phyloP scores from a whole-genome alignment of 495 filamentous ascomycete species.

The Cairneyella variabilis region DNA sequence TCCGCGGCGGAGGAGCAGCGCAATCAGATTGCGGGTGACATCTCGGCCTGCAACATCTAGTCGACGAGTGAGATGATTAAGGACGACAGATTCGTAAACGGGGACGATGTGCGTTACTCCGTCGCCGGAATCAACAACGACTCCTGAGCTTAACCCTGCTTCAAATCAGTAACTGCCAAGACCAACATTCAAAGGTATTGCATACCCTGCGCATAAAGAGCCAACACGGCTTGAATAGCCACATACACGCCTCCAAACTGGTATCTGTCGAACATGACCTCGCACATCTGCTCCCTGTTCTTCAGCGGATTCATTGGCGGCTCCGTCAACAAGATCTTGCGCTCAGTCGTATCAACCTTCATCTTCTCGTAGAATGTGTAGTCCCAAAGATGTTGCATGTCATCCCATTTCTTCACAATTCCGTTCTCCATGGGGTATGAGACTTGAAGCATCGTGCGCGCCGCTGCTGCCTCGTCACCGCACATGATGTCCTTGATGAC shows the following conservation, averaged over 20 bases:
- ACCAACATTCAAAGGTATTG: background rate
- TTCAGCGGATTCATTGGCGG: slow-evolving; percentile 95
- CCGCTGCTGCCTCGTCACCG: slow-evolving; percentile 95
- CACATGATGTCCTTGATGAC: slow-evolving; percentile 99
- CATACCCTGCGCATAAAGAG: slow-evolving; percentile 92
- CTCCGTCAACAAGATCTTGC: slow-evolving; percentile 98
- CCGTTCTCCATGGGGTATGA: slow-evolving; percentile 99
- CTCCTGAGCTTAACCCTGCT: slow-evolving; percentile 73
- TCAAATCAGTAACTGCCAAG: slow-evolving; percentile 12
- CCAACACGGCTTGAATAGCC: slow-evolving; percentile 95
- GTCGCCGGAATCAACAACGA: slow-evolving; percentile 96
- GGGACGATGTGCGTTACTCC: slow-evolving; percentile 98
- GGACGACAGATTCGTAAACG: slow-evolving; percentile 93
- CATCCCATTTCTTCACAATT: slow-evolving; percentile 98
- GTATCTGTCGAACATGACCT: slow-evolving; percentile 98
- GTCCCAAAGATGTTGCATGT: slow-evolving; percentile 99
- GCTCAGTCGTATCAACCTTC: slow-evolving; percentile 81
- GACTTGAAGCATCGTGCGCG: slow-evolving; percentile 94
- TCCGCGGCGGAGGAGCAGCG: slow-evolving; percentile 87
- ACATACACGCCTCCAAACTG: slow-evolving; percentile 97
- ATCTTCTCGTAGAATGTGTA: slow-evolving; percentile 98
- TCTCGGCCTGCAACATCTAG: slow-evolving; percentile 96
- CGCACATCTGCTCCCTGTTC: slow-evolving; percentile 95
- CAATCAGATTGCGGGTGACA: slow-evolving; percentile 95
- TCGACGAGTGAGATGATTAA: slow-evolving; percentile 92